Percentiles rank a stretch among this genome's conserved stretches.
Conservation (phyloP, 2,329 filamentous ascomycete species). For the Apiospora koreana region DNA sequence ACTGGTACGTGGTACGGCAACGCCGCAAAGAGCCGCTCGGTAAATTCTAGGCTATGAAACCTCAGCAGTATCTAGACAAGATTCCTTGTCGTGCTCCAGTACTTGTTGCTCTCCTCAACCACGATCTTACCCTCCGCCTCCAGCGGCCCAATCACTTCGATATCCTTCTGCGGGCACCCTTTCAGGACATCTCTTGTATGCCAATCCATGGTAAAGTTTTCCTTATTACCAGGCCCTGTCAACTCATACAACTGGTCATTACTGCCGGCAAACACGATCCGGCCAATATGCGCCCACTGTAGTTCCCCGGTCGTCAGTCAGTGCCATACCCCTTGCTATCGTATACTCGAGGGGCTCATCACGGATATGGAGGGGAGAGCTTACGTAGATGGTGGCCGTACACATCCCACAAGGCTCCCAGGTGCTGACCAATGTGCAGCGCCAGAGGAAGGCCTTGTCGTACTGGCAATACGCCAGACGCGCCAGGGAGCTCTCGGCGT, state of each 20-base stretch:
- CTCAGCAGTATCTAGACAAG: not conserved
- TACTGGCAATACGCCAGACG: slow-evolving; percentile 50
- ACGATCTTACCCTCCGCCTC: slow-evolving; percentile 44
- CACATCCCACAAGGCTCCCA: slow-evolving; percentile 61
- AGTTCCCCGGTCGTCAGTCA: not conserved
- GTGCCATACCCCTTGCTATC: too few relatives aligned
- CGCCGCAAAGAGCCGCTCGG: not conserved
- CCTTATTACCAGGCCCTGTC: slow-evolving; percentile 48
- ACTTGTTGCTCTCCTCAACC: slow-evolving; percentile 44
- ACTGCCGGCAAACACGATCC: slow-evolving; percentile 51
- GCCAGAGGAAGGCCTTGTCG: slow-evolving; percentile 47
- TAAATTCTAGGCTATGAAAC: not conserved
- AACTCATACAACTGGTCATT: slow-evolving; percentile 46
- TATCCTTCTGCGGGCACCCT: slow-evolving; percentile 45
- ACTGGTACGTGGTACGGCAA: not conserved
- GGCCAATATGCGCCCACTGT: slow-evolving; percentile 53
- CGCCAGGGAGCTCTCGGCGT: slow-evolving; percentile 52
- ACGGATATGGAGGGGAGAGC: slow-evolving; percentile 3
- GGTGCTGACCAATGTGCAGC: slow-evolving; percentile 51
- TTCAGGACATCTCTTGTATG: slow-evolving; percentile 48
- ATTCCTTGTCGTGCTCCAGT: slow-evolving; percentile 41
- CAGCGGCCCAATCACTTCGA: slow-evolving; percentile 51
- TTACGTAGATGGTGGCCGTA: slow-evolving; percentile 29
- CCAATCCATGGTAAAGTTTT: slow-evolving; percentile 54
- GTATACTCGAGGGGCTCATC: too few relatives aligned